Base-by-base conservation (phyloP, 148 eudicot genomes). In the Nyssa sinensis region DNA sequence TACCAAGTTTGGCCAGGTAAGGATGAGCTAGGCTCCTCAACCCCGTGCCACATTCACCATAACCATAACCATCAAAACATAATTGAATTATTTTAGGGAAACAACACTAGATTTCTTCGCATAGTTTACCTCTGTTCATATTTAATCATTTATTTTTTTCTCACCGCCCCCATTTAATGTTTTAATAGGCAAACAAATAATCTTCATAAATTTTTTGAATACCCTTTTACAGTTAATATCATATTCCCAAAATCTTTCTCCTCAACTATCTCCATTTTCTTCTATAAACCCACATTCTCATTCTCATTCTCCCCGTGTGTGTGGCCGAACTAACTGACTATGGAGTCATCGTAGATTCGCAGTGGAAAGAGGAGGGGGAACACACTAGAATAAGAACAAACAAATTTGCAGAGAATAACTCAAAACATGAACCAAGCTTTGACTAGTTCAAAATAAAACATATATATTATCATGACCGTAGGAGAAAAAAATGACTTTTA, bases 11-110 rank as follows among this genome's bases (percentile, higher is more conserved):
- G 25, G 28, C 75, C 67, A 37, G 61, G 31, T 32, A 35, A 51
- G 41, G 24, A 51, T 35, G 49, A 49, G 76, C 12, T 24, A 19
- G 30, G 34, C 35, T 39, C 44, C 3, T 25, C 8, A 37, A 37
- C 41, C 4, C 28, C 32, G n/a, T 9, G 30, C 30, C 21, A 4
- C 67, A 59, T 41, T 62, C 78, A 41, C 6, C 30, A 57, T 62
- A 49, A 61, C 66, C 63, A 31, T 33, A n/a, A n/a, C n/a, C n/a
- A n/a, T n/a, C 61, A 44, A 33, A 76, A 51, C 3, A 32, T 21
- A 47, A 63, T 39, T 49, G 49, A 21, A 55, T 23, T 16, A 34
- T n/a, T 53, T n/a, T 29, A 10, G 14, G 12, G 12, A 44, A 63
- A 73, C 34, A 12, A 13, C 49, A 69, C 49, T 16, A 69, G n/a